phyloP scores from a whole-genome alignment of 768 basidiomycete genomes.

The Boletus pseudopeckii region DNA sequence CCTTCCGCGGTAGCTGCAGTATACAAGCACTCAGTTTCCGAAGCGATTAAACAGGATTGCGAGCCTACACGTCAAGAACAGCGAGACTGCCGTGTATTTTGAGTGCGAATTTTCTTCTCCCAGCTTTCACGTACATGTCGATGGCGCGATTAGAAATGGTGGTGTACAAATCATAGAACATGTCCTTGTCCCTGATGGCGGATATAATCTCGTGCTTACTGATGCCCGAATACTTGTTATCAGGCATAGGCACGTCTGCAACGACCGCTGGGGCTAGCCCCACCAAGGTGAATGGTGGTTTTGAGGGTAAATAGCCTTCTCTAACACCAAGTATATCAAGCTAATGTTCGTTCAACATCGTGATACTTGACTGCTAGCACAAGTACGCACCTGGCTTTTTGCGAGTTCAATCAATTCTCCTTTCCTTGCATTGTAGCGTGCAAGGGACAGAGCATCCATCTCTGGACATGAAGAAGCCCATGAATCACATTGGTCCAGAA shows the following conservation, averaged over 20 bases:
- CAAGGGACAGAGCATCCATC: constrained; percentile 45
- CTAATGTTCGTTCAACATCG: constrained; percentile 38
- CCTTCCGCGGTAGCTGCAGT: constrained; percentile 61
- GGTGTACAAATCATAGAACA: constrained; percentile 78
- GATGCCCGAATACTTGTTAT: constrained; percentile 37
- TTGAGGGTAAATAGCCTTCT: constrained; percentile 64
- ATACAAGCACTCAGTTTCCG: constrained; percentile 7
- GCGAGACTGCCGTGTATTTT: constrained; percentile 84
- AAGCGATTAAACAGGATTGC: background rate
- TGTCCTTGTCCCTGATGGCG: constrained; percentile 50
- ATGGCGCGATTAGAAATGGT: constrained; percentile 76
- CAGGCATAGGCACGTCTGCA: constrained; percentile 15
- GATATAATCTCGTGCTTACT: constrained; percentile 59
- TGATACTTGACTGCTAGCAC: background rate
- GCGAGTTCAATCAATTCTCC: constrained; percentile 92
- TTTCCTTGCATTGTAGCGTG: constrained; percentile 67
- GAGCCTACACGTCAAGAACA: constrained; percentile 82
- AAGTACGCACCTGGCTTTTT: constrained; percentile 66
- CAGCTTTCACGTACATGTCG: constrained; percentile 79
- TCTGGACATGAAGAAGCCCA: constrained; percentile 54
- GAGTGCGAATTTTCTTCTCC: constrained; percentile 80
- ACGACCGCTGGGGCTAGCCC: constrained; percentile 16
- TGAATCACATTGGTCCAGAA: constrained; percentile 72
- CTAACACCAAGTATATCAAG: constrained; percentile 82
- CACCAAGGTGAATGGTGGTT: constrained; percentile 68